Evolutionary conservation across 345 rosid species (phyloP), one percentile per base, ranked within the genome.

Genomic region (Trapa bicornis): DNA sequence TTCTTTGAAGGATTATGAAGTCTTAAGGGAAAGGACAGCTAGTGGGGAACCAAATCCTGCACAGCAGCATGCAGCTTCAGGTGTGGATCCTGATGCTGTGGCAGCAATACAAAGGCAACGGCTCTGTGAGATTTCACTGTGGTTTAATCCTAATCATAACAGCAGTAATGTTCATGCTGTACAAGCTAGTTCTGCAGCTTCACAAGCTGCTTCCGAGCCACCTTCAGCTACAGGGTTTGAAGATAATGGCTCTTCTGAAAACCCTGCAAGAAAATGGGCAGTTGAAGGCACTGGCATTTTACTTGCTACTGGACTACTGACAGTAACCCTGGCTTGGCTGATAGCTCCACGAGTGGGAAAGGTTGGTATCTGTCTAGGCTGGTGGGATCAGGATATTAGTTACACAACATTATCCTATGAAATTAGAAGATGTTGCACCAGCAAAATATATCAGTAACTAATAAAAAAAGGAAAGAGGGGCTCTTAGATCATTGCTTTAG

Each of bases 291-390:
- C 92, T 0, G 98, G 98, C 65, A 93, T 93, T 75, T 80, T 93
- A 78, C 92, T 93, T 68, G 97, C 97, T 65, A 88, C 97, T 0
- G 97, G 97, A 69, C 75, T 93, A 45, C 92, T 90, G 68, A 90
- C 98, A 29, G 94, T 88, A 50, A 87, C 98, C 35, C 80, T 93
- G 71, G 94, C 96, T 37, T 93, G 98, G 96, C 90, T 93, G 63
- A 87, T 93, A 71, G 98, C 98, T 60, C 98, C 98, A 63, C 98
- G 82, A 65, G 98, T 90, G 81, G 97, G 98, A 72, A 90, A 88
- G 96, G 98, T 93, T 76, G 62, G 48, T 45, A 2, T 45, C 12
- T 7, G 48, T 45, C 48, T 45, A 0, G 11, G 48, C 48, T 11
- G 11, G 48, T 7, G 48, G 13, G 48, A 45, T 45, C 13, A 11